Base-by-base conservation (phyloP, 208 protist species). In the Spongospora subterranea region DNA sequence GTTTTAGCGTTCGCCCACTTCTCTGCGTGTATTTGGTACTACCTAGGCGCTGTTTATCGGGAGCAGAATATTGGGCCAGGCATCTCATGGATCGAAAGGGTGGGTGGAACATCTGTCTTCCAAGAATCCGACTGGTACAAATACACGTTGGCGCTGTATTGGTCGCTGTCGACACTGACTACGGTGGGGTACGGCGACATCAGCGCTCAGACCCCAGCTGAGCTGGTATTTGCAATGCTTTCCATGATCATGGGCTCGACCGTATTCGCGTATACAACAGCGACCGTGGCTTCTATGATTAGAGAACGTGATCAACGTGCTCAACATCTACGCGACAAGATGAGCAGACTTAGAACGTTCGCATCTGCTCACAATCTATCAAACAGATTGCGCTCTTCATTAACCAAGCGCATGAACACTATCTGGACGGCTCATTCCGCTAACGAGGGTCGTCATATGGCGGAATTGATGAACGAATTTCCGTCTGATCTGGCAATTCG, bases 161-260 rank as follows among this genome's bases (percentile, higher is more conserved):
- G 89, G 89, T 45, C 50, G 0, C 0, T 71, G 0, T 50, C 89
- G 17, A 91, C 89, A 0, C 17, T 91, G 54, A 29, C 53, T 24
- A 91, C 89, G n/a, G 66, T 91, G 40, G 89, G 89, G 20, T 91
- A 91, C n/a, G 89, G 89, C 46, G 89, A 91, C 89, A 91, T 91
- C 60, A 45, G 20, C 39, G 46, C 46, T 88, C 20, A 41, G 13
- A 45, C 46, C n/a, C n/a, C 54, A 0, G 0, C 32, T 17, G 89
- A 91, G 89, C 53, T 39, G 29, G 29, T 88, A 41, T 38, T 82
- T 43, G 11, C 53, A n/a, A 91, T 91, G 0, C 6, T 91, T 35
- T 35, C 76, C 24, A 91, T 91, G 46, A 60, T 91, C 38, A 20
- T 91, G 1, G 89, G 39, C 17, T 54, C 54, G 1, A 65, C 46